Conservation (phyloP, 1,284 basidiomycete species). For the Ustilago nuda region DNA sequence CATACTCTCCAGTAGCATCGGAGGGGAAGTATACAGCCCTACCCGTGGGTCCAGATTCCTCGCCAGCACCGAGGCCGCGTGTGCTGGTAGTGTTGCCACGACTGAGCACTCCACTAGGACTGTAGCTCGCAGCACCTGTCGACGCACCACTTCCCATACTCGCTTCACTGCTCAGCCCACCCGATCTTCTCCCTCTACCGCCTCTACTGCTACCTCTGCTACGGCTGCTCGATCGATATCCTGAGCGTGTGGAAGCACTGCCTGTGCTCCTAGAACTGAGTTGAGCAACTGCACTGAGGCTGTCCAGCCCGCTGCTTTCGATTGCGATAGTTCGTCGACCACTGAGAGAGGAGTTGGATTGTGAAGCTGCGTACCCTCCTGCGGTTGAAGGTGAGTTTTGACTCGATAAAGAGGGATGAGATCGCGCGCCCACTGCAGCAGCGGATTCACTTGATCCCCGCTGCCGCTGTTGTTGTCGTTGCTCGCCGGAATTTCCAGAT, state of each 20-base stretch:
- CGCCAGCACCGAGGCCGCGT: constrained; percentile 23
- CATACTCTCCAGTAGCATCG: constrained; percentile 8
- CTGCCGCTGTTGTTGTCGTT: neutral
- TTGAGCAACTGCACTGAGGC: constrained; percentile 38
- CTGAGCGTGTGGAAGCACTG: constrained; percentile 31
- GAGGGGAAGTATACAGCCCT: constrained; percentile 18
- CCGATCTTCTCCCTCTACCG: constrained; percentile 11
- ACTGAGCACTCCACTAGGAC: constrained; percentile 37
- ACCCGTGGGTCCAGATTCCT: constrained; percentile 8
- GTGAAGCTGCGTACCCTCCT: constrained; percentile 46
- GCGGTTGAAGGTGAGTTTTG: constrained; percentile 20
- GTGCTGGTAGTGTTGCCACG: constrained; percentile 50
- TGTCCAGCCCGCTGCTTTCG: constrained; percentile 43
- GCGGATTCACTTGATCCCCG: neutral
- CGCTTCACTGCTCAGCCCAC: constrained; percentile 23
- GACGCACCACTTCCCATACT: constrained; percentile 38
- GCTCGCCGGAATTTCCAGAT: constrained; percentile 38
- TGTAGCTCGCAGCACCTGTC: constrained; percentile 58
- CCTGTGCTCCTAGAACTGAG: constrained; percentile 37
- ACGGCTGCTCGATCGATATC: constrained; percentile 31
- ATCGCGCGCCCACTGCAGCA: neutral
- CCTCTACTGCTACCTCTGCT: constrained; percentile 27
- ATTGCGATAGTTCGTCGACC: constrained; percentile 26
- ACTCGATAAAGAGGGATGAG: constrained; percentile 36
- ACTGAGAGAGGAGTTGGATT: constrained; percentile 37